Conservation (phyloP, 2,329 filamentous ascomycete species). For the Aspergillus pseudotamarii region DNA sequence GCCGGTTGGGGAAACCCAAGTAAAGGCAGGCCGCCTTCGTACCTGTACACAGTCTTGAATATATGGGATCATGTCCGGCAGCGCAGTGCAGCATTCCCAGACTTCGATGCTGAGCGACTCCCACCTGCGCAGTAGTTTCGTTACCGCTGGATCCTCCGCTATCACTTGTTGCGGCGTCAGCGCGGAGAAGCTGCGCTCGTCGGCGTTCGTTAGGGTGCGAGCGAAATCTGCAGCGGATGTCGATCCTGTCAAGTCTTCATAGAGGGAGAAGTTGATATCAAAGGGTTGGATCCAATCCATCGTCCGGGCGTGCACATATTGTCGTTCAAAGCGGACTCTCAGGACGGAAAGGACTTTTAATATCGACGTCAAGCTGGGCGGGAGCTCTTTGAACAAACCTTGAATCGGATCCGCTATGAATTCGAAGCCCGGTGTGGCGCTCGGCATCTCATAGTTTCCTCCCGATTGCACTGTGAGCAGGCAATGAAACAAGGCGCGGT, state of each 20-base stretch:
- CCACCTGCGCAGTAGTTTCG: conserved; percentile 33
- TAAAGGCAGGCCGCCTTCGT: conserved; percentile 6
- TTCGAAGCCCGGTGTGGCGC: conserved; percentile 28
- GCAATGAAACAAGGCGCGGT: conserved; percentile 37
- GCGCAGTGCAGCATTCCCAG: conserved; percentile 43
- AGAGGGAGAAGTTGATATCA: conserved; percentile 33
- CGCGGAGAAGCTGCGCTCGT: conserved; percentile 34
- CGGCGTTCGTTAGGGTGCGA: conserved; percentile 31
- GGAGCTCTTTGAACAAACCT: conserved; percentile 35
- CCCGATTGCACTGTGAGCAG: conserved; percentile 28
- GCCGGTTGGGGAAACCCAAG: neutral
- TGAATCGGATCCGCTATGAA: conserved; percentile 45
- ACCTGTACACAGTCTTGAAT: conserved; percentile 42
- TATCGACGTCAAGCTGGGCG: conserved; percentile 33
- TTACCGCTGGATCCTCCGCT: conserved; percentile 25
- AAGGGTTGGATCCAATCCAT: conserved; percentile 41
- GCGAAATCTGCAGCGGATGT: conserved; percentile 37
- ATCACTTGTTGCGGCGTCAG: conserved; percentile 30
- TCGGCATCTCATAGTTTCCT: conserved; percentile 16
- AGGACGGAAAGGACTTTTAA: conserved; percentile 42
- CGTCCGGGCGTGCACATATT: conserved; percentile 35
- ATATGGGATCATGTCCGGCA: conserved; percentile 35
- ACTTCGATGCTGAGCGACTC: conserved; percentile 33
- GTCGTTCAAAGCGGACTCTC: conserved; percentile 36
- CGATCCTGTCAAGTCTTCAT: conserved; percentile 39